Evolutionary conservation across 495 filamentous ascomycete genomes (phyloP).

Genomic region (Xanthoparmelia taractica): DNA sequence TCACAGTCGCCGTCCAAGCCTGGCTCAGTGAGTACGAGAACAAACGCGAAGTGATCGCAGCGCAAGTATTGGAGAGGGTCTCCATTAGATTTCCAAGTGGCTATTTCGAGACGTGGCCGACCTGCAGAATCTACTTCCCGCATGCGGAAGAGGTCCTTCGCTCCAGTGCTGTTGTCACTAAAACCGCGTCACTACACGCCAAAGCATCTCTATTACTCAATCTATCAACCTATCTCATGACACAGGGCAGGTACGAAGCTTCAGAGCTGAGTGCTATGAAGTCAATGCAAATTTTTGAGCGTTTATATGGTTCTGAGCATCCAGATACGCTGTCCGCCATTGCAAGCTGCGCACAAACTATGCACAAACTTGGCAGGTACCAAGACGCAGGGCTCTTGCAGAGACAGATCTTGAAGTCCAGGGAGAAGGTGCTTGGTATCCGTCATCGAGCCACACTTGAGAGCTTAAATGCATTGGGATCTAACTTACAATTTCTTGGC

Average conservation of each 20-base stretch:
- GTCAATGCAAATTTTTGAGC: conserved; percentile 14
- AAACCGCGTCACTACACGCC: background rate
- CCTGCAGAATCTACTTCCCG: conserved; percentile 27
- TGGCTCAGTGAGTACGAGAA: conserved; percentile 23
- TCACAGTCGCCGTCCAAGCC: conserved; percentile 24
- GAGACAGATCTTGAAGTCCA: conserved; percentile 15
- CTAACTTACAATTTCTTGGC: conserved; percentile 5
- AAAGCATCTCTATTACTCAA: conserved; percentile 10
- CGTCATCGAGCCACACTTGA: conserved; percentile 28
- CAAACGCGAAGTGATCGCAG: conserved; percentile 12
- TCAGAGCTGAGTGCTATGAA: conserved; percentile 20
- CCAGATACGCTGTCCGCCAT: conserved; percentile 12
- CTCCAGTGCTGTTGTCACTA: background rate
- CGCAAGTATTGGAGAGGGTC: conserved; percentile 15
- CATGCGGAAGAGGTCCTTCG: conserved; percentile 27
- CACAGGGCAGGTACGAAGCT: conserved; percentile 16
- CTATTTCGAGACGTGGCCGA: conserved; percentile 29
- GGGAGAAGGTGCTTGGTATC: conserved; percentile 26
- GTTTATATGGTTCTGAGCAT: conserved; percentile 20
- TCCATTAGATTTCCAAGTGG: conserved; percentile 21
- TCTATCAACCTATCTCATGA: conserved; percentile 8
- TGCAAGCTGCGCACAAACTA: conserved; percentile 8
- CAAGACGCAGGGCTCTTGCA: conserved; percentile 20
- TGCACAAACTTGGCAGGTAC: conserved; percentile 15
- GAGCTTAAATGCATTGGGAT: conserved; percentile 30